A percentile compares a stretch with the other conserved stretches of the same genome.
Conservation (phyloP, 2,329 filamentous ascomycete genomes). For the Verticillium longisporum region DNA sequence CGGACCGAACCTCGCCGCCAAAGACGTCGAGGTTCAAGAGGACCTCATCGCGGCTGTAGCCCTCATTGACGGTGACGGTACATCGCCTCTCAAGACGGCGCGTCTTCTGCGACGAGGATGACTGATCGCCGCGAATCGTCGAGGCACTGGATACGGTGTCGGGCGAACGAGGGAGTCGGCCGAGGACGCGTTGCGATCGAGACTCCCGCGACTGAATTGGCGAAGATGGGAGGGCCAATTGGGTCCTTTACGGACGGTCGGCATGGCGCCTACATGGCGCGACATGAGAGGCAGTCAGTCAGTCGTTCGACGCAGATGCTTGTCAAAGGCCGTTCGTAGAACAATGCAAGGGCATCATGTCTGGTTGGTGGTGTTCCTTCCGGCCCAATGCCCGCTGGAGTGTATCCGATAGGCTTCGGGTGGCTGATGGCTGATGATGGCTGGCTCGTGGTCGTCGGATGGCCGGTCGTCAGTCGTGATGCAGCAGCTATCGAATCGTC, state of each 20-base stretch:
- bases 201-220: constrained; percentile 40
- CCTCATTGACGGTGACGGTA: constrained; percentile 60
- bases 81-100: constrained; percentile 38
- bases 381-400: background rate
- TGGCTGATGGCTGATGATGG: background rate
- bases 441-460: background rate
- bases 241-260: constrained; percentile 36
- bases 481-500: background rate
- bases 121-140: constrained; percentile 30
- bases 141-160: constrained; percentile 44
- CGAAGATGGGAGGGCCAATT: constrained; percentile 47
- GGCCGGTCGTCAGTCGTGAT: background rate
- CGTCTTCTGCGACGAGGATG: constrained; percentile 18
- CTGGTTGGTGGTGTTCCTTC: background rate
- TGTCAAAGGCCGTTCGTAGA: constrained; percentile 4
- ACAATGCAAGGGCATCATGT: background rate
- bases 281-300: constrained; percentile 23
- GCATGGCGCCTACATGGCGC: constrained; percentile 30
- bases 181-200: constrained; percentile 32
- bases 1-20: constrained; percentile 54
- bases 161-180: constrained; percentile 35
- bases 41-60: constrained; percentile 70
- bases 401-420: background rate
- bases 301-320: background rate
- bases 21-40: constrained; percentile 71